A percentile compares a stretch with the other conserved stretches of the same genome.
phyloP scores from a whole-genome alignment of 495 filamentous ascomycete species.

The Aspergillus bertholletiae region DNA sequence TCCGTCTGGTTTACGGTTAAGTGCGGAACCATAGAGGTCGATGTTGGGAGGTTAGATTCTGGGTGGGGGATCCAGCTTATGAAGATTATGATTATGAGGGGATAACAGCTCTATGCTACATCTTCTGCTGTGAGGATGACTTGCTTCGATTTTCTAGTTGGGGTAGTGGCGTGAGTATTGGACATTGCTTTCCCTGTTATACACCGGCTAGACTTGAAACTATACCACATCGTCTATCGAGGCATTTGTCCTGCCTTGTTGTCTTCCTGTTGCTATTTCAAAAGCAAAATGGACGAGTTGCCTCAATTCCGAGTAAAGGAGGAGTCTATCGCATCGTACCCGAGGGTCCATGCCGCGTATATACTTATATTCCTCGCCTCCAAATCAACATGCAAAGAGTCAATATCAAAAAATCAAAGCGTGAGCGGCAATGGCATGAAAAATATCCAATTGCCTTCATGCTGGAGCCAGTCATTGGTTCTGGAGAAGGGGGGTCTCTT shows the following conservation, averaged over 20 bases:
- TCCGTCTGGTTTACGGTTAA: conserved; percentile 67
- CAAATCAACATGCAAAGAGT: neutral
- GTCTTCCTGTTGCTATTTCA: neutral
- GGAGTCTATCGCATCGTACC: neutral
- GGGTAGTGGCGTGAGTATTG: neutral
- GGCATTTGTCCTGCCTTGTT: neutral
- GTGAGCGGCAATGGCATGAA: neutral
- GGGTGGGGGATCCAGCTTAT: conserved; percentile 7
- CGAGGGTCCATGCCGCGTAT: neutral
- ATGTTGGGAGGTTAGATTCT: neutral
- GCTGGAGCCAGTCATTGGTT: conserved; percentile 17
- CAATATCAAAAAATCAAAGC: neutral
- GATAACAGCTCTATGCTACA: neutral
- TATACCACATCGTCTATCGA: neutral
- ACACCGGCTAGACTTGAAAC: neutral
- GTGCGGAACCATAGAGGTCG: neutral
- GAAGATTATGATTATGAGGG: conserved; percentile 16
- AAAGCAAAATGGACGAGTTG: neutral
- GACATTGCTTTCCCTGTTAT: neutral
- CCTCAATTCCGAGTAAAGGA: neutral
- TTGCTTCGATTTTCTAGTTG: neutral
- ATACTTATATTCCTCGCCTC: neutral
- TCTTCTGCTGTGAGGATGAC: neutral
- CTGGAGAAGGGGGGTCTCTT: conserved; percentile 45
- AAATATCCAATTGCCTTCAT: neutral